Base-by-base conservation (phyloP, 78 protist genomes). In the Dictyostelium brefeldianum region DNA sequence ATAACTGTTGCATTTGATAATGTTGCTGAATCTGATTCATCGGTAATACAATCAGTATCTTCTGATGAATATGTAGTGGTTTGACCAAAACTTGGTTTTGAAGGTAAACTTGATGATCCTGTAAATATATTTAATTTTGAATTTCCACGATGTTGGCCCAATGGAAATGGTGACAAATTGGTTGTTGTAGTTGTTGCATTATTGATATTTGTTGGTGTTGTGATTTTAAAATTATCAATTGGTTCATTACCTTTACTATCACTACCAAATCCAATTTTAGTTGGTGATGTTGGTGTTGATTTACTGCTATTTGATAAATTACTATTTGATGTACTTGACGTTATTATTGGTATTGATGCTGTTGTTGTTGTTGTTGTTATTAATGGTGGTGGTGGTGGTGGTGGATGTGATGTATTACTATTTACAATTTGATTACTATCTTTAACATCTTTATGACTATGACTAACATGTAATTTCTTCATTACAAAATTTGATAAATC, bases 121-220 rank as follows among this genome's bases (percentile, higher is more conserved):
- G 46, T 70, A n/a, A 70, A 64, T 10, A 36, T 47, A 82, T 51
- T 15, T 47, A 50, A 18, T 25, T 22, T 74, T 77, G 46, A 27
- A 41, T 77, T 46, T 15, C 83, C 81, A 56, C 92, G 57, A 59
- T 85, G 92, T 59, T 85, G 92, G 2, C 92, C 92, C 2, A 85
- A 15, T 29, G 92, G 70, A 22, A 51, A 65, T 69, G 36, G 47
- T n/a, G 22, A 8, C 41, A 22, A 12, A 36, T 36, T 36, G 43
- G 43, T 36, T 36, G 43, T 36, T 36, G 43, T 36, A 2, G 43
- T 15, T 17, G 1, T 20, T 27, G 12, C 27, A 31, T 22, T 22
- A 67, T 36, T 43, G 14, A 17, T 43, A 31, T 20, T 78, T 4
- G 43, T 36, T 36, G 43, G 43, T 36, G 43, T 3, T 36, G 43